Evolutionary conservation across 2,329 filamentous ascomycete genomes (phyloP), one percentile per base, ranked within the genome.

Genomic region (Aspergillus sp.): DNA sequence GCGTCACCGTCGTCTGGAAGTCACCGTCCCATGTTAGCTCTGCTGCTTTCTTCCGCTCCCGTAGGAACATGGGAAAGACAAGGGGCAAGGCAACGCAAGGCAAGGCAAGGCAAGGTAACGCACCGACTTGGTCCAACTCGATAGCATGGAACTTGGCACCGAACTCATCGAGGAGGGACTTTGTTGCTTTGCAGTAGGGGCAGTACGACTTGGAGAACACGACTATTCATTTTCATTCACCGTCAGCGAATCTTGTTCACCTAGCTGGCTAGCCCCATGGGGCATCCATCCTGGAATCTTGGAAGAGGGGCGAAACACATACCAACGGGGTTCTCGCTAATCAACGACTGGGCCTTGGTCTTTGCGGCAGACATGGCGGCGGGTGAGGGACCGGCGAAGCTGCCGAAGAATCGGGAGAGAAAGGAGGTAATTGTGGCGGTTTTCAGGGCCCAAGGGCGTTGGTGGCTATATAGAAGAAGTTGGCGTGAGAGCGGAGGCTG

Each of bases 121-220:
- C 75, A 93, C 87, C 75, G 57, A 87, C 78, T 73, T 90, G 73
- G 73, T 98, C 90, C 52, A 98, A 77, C 77, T 98, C 93, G 48
- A 93, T 74, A 47, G 79, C 66, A 62, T 79, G 81, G 70, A 80
- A 90, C 59, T 89, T 85, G 51, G 86, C 87, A 55, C 82, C 81
- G 48, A 82, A 58, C 48, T 81, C 74, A 62, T 76, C 79, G 58
- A 98, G 75, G 43, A 88, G 76, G 48, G 76, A 63, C 82, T 97
- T 97, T 58, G 85, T 82, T 50, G 82, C 76, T 48, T 73, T 77
- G 79, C 91, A 97, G 80, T 94, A 94, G 8, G 90, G 89, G 80
- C 93, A 98, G 75, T 88, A 95, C 10, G 85, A 88, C 77, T 98
- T 98, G 72, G 85, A 90, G 79, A 98, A 98, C 67, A 98, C 87